Conservation (phyloP, 139 green algal species). For the Closterium sp. region DNA sequence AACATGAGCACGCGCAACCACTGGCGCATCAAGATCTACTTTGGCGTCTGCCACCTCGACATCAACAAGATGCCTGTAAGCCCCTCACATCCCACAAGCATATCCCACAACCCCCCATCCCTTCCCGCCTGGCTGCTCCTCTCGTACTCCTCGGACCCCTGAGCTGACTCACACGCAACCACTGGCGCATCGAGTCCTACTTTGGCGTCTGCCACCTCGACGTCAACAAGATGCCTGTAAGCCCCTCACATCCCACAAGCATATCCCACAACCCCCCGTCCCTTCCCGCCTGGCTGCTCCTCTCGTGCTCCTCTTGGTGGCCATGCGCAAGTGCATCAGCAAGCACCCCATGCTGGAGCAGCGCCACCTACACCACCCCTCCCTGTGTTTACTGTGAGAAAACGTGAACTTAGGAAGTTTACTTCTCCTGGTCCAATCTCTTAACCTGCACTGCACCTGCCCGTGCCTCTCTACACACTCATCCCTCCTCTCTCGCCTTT, state of each 20-base stretch:
- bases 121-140: no score
- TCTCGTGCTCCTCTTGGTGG: slow-evolving; percentile 41
- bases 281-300: no score
- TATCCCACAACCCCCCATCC: no score
- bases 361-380: slow-evolving; percentile 37
- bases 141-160: no score
- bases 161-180: slow-evolving; percentile 41
- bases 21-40: slow-evolving; percentile 50
- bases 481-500: not conserved
- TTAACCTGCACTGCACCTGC: no score
- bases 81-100: no score
- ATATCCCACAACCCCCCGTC: no score
- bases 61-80: slow-evolving; percentile 24
- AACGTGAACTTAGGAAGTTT: no score
- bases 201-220: slow-evolving; percentile 46
- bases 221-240: slow-evolving; percentile 27
- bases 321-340: slow-evolving; percentile 34
- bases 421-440: no score
- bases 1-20: slow-evolving; percentile 47
- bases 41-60: slow-evolving; percentile 41
- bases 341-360: slow-evolving; percentile 46
- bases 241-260: no score
- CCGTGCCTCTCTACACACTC: not conserved
- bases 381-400: no score
- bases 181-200: slow-evolving; percentile 48